These are phyloP conservation scores for Fusarium newnesense DNA, from an alignment of 2,329 filamentous ascomycete species.

Conservation along the genomic window DNA sequence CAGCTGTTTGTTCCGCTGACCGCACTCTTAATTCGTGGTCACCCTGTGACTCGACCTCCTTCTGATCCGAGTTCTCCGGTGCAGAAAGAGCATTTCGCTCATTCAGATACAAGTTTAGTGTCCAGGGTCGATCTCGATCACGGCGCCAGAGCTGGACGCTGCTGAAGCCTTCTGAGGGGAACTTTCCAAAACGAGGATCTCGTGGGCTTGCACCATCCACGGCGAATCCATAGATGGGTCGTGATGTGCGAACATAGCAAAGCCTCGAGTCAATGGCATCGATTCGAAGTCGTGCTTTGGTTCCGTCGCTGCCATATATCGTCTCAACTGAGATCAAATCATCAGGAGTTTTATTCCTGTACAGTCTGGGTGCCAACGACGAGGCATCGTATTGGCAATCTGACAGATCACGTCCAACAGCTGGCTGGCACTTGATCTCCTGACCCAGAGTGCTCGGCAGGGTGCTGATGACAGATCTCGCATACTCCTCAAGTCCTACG, in stretches of 20 bases:
- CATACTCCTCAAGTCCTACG: slow-evolving; percentile 73
- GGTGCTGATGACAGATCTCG: slow-evolving; percentile 72
- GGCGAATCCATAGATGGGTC: slow-evolving; percentile 71
- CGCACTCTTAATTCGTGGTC: slow-evolving; percentile 31
- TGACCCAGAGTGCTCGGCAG: slow-evolving; percentile 78
- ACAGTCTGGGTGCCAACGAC: slow-evolving; percentile 69
- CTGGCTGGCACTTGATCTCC: slow-evolving; percentile 62
- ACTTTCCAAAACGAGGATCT: slow-evolving; percentile 72
- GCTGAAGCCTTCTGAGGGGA: slow-evolving; percentile 70
- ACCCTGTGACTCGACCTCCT: not conserved
- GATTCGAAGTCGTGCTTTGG: slow-evolving; percentile 71
- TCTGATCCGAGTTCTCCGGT: not conserved
- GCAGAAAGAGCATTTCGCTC: slow-evolving; percentile 5
- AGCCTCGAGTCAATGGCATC: slow-evolving; percentile 79
- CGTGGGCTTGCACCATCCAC: slow-evolving; percentile 69
- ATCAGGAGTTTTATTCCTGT: slow-evolving; percentile 55
- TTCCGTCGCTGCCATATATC: slow-evolving; percentile 47
- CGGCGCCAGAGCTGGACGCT: slow-evolving; percentile 85
- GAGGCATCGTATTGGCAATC: slow-evolving; percentile 78
- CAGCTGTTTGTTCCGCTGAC: slow-evolving; percentile 6
- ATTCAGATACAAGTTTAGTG: slow-evolving; percentile 58
- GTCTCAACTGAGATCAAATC: slow-evolving; percentile 71
- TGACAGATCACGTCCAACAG: slow-evolving; percentile 57
- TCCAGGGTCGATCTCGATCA: slow-evolving; percentile 81
- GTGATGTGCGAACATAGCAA: slow-evolving; percentile 79